phyloP scores from a whole-genome alignment of 202 grass and related monocot species.

The Panicum virgatum region DNA sequence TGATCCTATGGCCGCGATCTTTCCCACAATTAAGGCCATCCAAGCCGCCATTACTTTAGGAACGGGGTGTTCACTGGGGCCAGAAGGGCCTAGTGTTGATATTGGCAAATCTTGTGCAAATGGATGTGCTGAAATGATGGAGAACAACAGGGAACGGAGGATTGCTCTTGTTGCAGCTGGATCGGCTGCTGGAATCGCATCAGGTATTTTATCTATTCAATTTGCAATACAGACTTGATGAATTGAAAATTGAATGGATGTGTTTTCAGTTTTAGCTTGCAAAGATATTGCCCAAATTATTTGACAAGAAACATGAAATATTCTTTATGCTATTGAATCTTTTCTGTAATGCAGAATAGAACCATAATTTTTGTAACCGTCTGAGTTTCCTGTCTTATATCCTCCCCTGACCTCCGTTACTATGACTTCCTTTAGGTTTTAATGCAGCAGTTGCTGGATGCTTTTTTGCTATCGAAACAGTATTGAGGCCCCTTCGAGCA shows the following conservation, averaged over 20 bases:
- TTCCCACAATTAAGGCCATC: slow-evolving; percentile 94
- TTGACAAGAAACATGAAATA: not conserved
- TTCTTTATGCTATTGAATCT: slow-evolving; percentile 9
- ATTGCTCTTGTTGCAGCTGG: slow-evolving; percentile 97
- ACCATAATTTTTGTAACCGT: slow-evolving; percentile 7
- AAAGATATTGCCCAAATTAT: slow-evolving; percentile 10
- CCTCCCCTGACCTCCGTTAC: slow-evolving; percentile 41
- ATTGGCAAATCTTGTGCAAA: slow-evolving; percentile 96
- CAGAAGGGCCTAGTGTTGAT: slow-evolving; percentile 96
- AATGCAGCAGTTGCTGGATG: slow-evolving; percentile 98
- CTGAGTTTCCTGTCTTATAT: slow-evolving; percentile 11
- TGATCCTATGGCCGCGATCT: slow-evolving; percentile 72
- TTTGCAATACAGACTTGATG: not conserved
- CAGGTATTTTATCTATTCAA: slow-evolving; percentile 61
- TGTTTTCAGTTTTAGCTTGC: not conserved
- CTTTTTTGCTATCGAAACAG: slow-evolving; percentile 99
- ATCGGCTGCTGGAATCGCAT: slow-evolving; percentile 98
- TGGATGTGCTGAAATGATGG: slow-evolving; percentile 99
- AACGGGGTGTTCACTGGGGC: slow-evolving; percentile 92
- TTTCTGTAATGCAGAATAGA: not conserved
- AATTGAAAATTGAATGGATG: not conserved
- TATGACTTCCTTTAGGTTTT: slow-evolving; percentile 72
- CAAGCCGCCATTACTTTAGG: slow-evolving; percentile 93
- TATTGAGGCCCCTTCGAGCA: slow-evolving; percentile 93
- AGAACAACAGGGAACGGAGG: slow-evolving; percentile 92